phyloP scores from a whole-genome alignment of 345 rosid species.

The Arabis alpina region DNA sequence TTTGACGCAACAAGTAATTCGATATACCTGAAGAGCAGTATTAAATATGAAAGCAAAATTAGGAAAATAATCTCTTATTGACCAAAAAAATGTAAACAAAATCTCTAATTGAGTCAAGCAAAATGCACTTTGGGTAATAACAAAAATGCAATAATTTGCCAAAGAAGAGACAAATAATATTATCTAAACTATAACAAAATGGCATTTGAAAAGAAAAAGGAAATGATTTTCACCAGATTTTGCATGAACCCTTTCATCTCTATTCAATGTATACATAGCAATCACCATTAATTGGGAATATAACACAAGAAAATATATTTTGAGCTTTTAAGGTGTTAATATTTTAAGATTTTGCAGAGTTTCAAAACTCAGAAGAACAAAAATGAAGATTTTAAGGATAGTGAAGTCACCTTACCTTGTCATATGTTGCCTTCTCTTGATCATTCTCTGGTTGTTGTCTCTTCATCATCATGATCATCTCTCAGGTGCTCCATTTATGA shows the following conservation, averaged over 20 bases:
- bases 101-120: slow-evolving; percentile 15
- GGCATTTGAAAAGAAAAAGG: neutral
- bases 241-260: slow-evolving; percentile 1
- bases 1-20: neutral
- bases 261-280: neutral
- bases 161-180: slow-evolving; percentile 1
- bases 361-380: slow-evolving; percentile 7
- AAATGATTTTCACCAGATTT: slow-evolving; percentile 2
- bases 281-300: neutral
- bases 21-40: neutral
- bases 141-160: neutral
- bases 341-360: neutral
- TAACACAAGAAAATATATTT: slow-evolving; percentile 1
- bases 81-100: neutral
- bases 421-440: slow-evolving; percentile 19
- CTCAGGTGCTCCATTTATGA: neutral
- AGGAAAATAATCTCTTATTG: neutral
- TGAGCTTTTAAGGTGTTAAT: neutral
- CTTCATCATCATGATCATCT: slow-evolving; percentile 2
- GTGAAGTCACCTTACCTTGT: slow-evolving; percentile 23
- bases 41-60: neutral
- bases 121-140: neutral
- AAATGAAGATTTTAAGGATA: slow-evolving; percentile 27
- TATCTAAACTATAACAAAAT: neutral
- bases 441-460: slow-evolving; percentile 36